Evolutionary conservation across 2,329 filamentous ascomycete genomes (phyloP), one percentile per base, ranked within the genome.

Genomic region (Fusarium chuoi): DNA sequence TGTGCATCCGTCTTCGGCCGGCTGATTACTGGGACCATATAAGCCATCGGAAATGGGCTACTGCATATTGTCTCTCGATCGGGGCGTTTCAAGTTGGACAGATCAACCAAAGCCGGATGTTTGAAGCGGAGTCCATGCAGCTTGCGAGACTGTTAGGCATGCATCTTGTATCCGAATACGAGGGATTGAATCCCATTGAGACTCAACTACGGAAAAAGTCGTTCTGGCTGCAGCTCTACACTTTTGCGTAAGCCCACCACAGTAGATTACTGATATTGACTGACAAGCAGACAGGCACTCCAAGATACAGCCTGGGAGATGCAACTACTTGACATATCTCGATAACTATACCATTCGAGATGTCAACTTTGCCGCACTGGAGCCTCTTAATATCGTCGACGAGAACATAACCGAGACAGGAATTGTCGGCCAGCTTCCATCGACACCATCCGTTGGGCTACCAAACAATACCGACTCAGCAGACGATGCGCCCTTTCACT

Each of bases 1-100:
- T 49, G 56, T 51, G 56, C n/a, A 17, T 62, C 0, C 44, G 62
- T 3, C 56, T 62, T 33, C 56, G 60, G 2, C 60, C 52, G 3
- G 60, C 42, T 8, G 56, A 62, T 17, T 64, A 64, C 15, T 64
- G 62, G 62, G 62, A 64, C n/a, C 56, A 61, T n/a, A 51, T 64
- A 38, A 64, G 56, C 22, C 62, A 64, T 20, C 44, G 57, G 1
- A 64, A 64, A 2, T 64, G 62, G 62, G 62, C 62, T 7, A 35
- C 48, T 0, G 44, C 62, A 0, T 64, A 64, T 5, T 51, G 56
- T 6, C 56, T 64, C 5, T 39, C 62, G 3, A 26, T 64, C 4
- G 57, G 56, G 1, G 44, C 36, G 1, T 62, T 62, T 5, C 62
- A 64, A 4, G 59, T 46, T 3, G 62, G 62, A 0, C 56, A 64